phyloP scores from a whole-genome alignment of 768 basidiomycete species.

The Boletus barrowsii region DNA sequence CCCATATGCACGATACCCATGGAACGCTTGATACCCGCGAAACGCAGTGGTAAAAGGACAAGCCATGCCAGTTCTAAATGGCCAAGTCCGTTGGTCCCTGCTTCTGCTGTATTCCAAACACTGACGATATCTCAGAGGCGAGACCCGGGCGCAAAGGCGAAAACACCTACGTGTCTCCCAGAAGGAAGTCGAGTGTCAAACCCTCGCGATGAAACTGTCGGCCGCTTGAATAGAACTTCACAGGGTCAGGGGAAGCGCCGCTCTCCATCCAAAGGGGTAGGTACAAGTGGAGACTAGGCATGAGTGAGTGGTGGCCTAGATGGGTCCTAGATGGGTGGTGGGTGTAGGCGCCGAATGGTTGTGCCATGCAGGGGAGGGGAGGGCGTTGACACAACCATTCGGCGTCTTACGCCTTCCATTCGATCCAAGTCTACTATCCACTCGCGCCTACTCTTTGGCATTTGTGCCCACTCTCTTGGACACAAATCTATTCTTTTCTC shows the following conservation, averaged over 20 bases:
- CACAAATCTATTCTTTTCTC: too few relatives aligned
- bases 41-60: constrained; percentile 15
- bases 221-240: neutral
- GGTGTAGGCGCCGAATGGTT: neutral
- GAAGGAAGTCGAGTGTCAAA: neutral
- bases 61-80: neutral
- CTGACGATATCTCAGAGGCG: constrained; percentile 9
- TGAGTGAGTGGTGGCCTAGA: neutral
- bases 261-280: neutral
- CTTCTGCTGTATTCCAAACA: neutral
- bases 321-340: neutral
- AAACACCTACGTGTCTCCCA: constrained; percentile 8
- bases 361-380: neutral
- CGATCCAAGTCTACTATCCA: neutral
- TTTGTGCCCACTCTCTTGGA: too few relatives aligned
- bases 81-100: neutral
- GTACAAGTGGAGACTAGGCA: neutral
- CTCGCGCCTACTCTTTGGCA: too few relatives aligned
- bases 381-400: too few relatives aligned
- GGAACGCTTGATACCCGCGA: neutral
- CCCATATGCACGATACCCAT: too few relatives aligned
- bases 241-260: neutral
- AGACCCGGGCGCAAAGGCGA: neutral
- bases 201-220: constrained; percentile 10
- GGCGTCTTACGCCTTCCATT: neutral